Evolutionary conservation across 2,329 filamentous ascomycete species (phyloP).

Genomic region (Daldinia eschscholtzii): DNA sequence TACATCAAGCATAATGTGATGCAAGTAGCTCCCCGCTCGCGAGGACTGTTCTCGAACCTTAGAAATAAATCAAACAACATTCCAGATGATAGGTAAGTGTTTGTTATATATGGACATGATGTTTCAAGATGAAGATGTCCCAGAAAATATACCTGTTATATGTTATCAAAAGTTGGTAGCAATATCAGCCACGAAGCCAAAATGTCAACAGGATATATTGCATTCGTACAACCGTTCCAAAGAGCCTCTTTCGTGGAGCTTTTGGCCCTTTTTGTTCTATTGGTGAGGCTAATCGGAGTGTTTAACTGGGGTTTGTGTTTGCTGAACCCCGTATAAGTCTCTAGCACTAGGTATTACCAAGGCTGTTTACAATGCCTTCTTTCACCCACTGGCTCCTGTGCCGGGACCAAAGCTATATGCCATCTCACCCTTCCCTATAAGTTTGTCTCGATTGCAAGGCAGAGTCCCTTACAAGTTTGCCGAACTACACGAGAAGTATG

Average conservation of each 20-base stretch:
- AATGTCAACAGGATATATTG: constrained; percentile 27
- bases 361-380: constrained; percentile 38
- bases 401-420: constrained; percentile 40
- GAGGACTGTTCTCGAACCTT: constrained; percentile 11
- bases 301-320: background rate
- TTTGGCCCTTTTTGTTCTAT: constrained; percentile 19
- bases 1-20: constrained; percentile 3
- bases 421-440: constrained; percentile 35
- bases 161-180: background rate
- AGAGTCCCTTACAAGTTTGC: constrained; percentile 29
- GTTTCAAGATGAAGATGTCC: background rate
- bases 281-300: constrained; percentile 22
- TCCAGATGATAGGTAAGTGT: background rate
- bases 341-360: constrained; percentile 26
- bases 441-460: constrained; percentile 27
- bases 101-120: constrained; percentile 22
- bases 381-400: constrained; percentile 36
- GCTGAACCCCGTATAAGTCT: constrained; percentile 25
- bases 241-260: constrained; percentile 26
- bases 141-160: background rate
- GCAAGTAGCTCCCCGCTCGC: constrained; percentile 24
- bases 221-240: constrained; percentile 21
- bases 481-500: constrained; percentile 55
- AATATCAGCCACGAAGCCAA: constrained; percentile 16
- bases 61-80: constrained; percentile 1